Percentiles rank a stretch among this genome's conserved stretches.
phyloP scores from a whole-genome alignment of 805 yeast species.

The Spathaspora hagerdaliae region DNA sequence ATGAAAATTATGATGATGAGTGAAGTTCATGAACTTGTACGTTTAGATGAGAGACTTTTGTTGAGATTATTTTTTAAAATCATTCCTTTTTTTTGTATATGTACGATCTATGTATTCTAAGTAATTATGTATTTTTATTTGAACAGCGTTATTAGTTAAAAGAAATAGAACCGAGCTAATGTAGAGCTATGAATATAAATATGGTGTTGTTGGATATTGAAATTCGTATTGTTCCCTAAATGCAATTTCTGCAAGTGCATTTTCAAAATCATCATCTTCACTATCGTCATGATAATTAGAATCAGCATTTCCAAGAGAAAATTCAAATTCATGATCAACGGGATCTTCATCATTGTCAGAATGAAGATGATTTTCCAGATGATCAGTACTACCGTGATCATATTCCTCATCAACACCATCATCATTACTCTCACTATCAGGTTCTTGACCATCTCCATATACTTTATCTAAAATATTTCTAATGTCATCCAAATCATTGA shows the following conservation, averaged over 20 bases:
- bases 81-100: not conserved
- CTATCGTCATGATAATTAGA: not conserved
- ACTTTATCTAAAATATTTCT: not conserved
- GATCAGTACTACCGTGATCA: not conserved
- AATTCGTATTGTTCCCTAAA: too few relatives aligned
- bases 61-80: not conserved
- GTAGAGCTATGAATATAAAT: too few relatives aligned
- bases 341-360: not conserved
- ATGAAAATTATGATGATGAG: slow-evolving; percentile 44
- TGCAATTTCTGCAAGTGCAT: too few relatives aligned
- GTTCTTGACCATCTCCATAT: not conserved
- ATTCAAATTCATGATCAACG: not conserved
- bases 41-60: not conserved
- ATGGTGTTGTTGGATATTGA: too few relatives aligned
- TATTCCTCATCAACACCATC: not conserved
- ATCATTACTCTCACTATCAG: not conserved
- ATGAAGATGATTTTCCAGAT: not conserved
- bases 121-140: not conserved
- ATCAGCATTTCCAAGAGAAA: too few relatives aligned
- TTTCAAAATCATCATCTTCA: not conserved
- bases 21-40: not conserved
- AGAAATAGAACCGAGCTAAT: too few relatives aligned
- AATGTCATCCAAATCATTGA: slow-evolving; percentile 3
- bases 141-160: too few relatives aligned
- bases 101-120: slow-evolving; percentile 3